phyloP scores from a whole-genome alignment of 768 basidiomycete genomes.

The Mycena olivaceomarginata region DNA sequence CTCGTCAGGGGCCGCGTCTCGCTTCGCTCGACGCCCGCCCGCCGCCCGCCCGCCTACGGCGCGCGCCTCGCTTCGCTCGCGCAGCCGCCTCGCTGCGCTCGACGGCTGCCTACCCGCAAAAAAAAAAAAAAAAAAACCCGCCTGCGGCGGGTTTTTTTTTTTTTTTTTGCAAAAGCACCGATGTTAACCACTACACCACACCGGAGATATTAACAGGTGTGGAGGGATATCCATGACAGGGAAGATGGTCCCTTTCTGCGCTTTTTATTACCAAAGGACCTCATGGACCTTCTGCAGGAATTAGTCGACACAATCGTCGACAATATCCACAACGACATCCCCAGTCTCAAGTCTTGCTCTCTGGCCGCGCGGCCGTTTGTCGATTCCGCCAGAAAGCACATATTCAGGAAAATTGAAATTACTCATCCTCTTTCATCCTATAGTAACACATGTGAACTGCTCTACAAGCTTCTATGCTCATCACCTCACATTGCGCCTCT shows the following conservation, averaged over 20 bases:
- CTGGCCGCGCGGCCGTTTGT: background rate
- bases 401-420: background rate
- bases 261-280: background rate
- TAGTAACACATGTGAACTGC: background rate
- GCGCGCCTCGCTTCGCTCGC: too few relatives aligned
- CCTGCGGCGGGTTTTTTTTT: too few relatives aligned
- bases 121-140: too few relatives aligned
- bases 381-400: background rate
- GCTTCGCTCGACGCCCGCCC: too few relatives aligned
- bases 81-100: too few relatives aligned
- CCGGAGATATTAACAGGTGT: background rate
- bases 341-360: background rate
- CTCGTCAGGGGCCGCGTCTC: too few relatives aligned
- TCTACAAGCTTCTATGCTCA: background rate
- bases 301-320: background rate
- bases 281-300: background rate
- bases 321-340: background rate
- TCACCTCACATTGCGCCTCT: background rate
- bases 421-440: background rate
- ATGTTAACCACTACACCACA: conserved; percentile 28
- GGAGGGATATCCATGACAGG: too few relatives aligned
- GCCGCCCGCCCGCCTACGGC: too few relatives aligned
- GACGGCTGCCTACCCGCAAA: too few relatives aligned
- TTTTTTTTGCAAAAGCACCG: background rate
- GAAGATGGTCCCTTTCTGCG: too few relatives aligned